Base-by-base conservation (phyloP, 2,329 filamentous ascomycete species). In the Lecanoromycetidae sp. region DNA sequence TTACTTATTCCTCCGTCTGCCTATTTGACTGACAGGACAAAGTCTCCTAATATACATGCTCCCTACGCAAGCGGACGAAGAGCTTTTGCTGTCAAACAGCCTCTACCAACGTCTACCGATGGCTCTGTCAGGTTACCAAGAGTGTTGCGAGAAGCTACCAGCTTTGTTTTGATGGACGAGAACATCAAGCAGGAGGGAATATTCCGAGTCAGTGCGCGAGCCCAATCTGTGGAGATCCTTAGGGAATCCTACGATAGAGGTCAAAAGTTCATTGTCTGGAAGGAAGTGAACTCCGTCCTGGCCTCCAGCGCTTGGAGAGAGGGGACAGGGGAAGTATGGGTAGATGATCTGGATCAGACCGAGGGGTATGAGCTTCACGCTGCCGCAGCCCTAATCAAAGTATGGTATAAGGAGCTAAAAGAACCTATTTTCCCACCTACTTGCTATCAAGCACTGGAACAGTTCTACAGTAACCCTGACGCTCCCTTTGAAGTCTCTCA, bases 171-270 rank as follows among this genome's bases (percentile, higher is more conserved):
- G 8, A 55, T 71, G 54, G 67, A 69, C 15, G 57, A 72, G 2
- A 48, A 46, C 51, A 61, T 75, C 44, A 63, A 58, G 15, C 67
- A 63, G 0, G 71, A 76, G 57, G 74, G 74, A 10, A 55, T 76
- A 4, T 76, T 77, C 55, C 64, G 74, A 9, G 68, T 76, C 5
- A 70, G 71, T 10, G 68, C 72, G 3, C 71, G 74, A 49, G 65
- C 66, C 2, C 66, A 68, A 23, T 59, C 74, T 10, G 62, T 70
- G 35, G 69, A 72, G 19, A 63, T 74, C 2, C 58, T 75, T 33
- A 69, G 66, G 46, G 73, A 77, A 50, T 71, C 72, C 5, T 76
- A 76, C 48, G 71, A 76, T 56, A 61, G 73, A 34, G 70, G 71
- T 17, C 74, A 76, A 53, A 67, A 69, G 50, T 74, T 69, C 54